Evolutionary conservation across 306 rosid species (phyloP).

Genomic region (Cyclanthera cordifolia): DNA sequence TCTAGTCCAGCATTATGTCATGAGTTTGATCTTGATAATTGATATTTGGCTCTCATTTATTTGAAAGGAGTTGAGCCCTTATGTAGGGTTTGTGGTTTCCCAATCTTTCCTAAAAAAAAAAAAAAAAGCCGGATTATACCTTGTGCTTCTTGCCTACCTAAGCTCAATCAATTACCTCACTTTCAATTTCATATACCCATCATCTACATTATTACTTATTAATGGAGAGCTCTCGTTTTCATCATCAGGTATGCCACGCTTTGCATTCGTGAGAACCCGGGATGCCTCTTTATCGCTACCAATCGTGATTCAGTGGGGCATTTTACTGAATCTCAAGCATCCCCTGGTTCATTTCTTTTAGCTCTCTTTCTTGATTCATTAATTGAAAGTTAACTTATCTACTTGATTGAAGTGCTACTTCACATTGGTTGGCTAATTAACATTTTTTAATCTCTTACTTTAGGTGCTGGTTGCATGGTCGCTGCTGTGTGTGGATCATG

Average conservation of each 20-base stretch:
- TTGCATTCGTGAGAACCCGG: slow-evolving; percentile 90
- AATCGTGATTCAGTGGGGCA: slow-evolving; percentile 83
- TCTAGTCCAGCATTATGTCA: too few relatives aligned
- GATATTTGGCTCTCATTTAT: too few relatives aligned
- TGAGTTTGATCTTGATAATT: too few relatives aligned
- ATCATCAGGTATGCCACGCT: slow-evolving; percentile 75
- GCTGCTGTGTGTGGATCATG: slow-evolving; percentile 91
- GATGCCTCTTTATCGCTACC: slow-evolving; percentile 93
- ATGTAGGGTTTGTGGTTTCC: too few relatives aligned
- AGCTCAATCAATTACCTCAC: neutral
- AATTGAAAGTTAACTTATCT: too few relatives aligned
- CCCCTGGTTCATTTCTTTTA: slow-evolving; percentile 53
- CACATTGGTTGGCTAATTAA: slow-evolving; percentile 3
- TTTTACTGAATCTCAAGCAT: slow-evolving; percentile 70
- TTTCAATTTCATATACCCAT: neutral
- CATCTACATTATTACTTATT: neutral
- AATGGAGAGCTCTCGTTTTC: slow-evolving; percentile 13
- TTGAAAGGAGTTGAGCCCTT: too few relatives aligned
- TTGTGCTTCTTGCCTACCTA: neutral
- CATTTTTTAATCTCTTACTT: slow-evolving; percentile 20
- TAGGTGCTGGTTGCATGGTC: slow-evolving; percentile 95
- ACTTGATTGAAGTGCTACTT: slow-evolving; percentile 1
- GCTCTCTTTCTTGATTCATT: slow-evolving; percentile 10
- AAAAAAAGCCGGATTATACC: too few relatives aligned
- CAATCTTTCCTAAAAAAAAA: too few relatives aligned